Conservation (phyloP, 2,329 filamentous ascomycete genomes). For the Diaporthe ampelina region DNA sequence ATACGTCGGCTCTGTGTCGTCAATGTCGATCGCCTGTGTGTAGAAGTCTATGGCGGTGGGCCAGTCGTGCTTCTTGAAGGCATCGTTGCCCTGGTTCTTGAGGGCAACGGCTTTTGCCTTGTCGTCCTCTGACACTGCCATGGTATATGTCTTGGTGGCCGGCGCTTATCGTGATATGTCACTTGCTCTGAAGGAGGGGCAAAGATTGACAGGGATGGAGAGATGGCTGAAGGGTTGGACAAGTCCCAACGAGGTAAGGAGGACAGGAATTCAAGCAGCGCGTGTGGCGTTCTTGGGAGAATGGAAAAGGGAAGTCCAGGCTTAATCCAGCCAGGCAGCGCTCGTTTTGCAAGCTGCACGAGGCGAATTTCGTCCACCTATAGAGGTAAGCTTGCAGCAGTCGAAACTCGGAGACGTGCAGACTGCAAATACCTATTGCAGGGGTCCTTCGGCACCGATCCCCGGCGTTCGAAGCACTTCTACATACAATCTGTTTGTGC, state of each 20-base stretch:
- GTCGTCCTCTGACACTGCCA: slow-evolving; percentile 62
- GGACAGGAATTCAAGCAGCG: slow-evolving; percentile 10
- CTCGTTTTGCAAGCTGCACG: slow-evolving; percentile 25
- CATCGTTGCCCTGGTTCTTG: slow-evolving; percentile 95
- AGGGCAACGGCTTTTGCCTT: slow-evolving; percentile 82
- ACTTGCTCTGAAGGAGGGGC: slow-evolving; percentile 17
- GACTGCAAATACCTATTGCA: slow-evolving; percentile 30
- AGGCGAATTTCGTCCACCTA: slow-evolving; percentile 25
- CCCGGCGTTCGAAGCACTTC: slow-evolving; percentile 29
- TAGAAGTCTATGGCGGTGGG: slow-evolving; percentile 85
- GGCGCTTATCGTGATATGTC: slow-evolving; percentile 22
- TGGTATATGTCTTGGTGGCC: slow-evolving; percentile 19
- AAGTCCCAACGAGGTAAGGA: slow-evolving; percentile 13
- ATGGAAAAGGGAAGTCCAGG: neutral
- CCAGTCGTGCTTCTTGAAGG: slow-evolving; percentile 92
- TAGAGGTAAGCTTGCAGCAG: slow-evolving; percentile 32
- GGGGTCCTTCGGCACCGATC: slow-evolving; percentile 31
- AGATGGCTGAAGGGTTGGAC: slow-evolving; percentile 26
- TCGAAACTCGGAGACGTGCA: slow-evolving; percentile 27
- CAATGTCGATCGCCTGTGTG: slow-evolving; percentile 86
- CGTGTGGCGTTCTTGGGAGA: slow-evolving; percentile 7
- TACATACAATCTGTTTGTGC: neutral
- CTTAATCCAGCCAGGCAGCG: slow-evolving; percentile 25
- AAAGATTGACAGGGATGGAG: slow-evolving; percentile 19
- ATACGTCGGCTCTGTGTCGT: slow-evolving; percentile 88